A percentile compares a stretch with the other conserved stretches of the same genome.
phyloP scores from a whole-genome alignment of 2,329 filamentous ascomycete genomes.

The Emericellopsis atlantica region DNA sequence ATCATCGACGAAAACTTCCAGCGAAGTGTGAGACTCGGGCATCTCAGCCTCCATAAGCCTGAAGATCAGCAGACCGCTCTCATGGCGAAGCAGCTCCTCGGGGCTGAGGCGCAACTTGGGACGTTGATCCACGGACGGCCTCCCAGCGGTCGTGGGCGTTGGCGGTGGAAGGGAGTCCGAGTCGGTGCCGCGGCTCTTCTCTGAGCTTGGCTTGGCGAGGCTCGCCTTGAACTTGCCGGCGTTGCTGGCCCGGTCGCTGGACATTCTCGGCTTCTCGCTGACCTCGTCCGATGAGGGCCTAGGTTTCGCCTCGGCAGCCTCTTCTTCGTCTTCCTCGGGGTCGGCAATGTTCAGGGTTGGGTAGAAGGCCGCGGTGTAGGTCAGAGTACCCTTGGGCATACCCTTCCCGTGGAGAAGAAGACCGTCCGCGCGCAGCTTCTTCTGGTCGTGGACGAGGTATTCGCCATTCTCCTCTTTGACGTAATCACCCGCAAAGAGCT shows the following conservation, averaged over 20 bases:
- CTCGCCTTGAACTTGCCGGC: conserved; percentile 31
- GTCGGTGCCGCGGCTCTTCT: conserved; percentile 5
- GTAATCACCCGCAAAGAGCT: conserved; percentile 68
- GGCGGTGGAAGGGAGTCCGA: conserved; percentile 4
- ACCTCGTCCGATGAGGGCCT: conserved; percentile 6
- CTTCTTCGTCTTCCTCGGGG: conserved; percentile 54
- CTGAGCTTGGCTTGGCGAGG: conserved; percentile 15
- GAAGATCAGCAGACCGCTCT: conserved; percentile 89
- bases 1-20: conserved; percentile 90
- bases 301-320: conserved; percentile 22
- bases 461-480: conserved; percentile 71
- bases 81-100: conserved; percentile 73
- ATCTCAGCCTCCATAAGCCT: conserved; percentile 85
- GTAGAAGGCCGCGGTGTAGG: conserved; percentile 81
- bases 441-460: conserved; percentile 67
- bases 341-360: conserved; percentile 80
- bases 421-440: conserved; percentile 51
- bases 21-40: conserved; percentile 58
- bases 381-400: conserved; percentile 64
- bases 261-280: conserved; percentile 1
- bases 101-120: conserved; percentile 69
- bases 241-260: conserved; percentile 9
- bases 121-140: conserved; percentile 34
- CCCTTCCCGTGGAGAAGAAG: conserved; percentile 64
- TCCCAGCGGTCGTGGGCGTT: conserved; percentile 27